A percentile compares a stretch with the other conserved stretches of the same genome.
phyloP scores from a whole-genome alignment of 176 grass and related monocot genomes.

The Cenchrus purpureus region DNA sequence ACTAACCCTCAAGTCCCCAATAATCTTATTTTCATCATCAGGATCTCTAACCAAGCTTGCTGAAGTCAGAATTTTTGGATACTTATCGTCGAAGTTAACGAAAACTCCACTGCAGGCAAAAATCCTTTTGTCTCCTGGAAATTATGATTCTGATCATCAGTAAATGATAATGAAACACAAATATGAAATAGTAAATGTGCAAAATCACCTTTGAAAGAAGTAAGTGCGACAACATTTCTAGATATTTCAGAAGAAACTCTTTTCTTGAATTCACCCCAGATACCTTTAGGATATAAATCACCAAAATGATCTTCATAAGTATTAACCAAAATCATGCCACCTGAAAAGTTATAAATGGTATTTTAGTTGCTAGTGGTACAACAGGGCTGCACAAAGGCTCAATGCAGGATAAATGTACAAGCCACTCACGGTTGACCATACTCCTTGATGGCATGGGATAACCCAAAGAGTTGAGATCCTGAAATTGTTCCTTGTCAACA shows the following conservation, averaged over 20 bases:
- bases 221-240: background rate
- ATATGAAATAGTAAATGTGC: background rate
- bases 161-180: background rate
- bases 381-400: background rate
- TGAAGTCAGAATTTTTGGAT: constrained; percentile 1
- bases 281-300: background rate
- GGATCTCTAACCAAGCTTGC: background rate
- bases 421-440: background rate
- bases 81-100: background rate
- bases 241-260: constrained; percentile 10
- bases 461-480: background rate
- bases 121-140: background rate
- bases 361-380: background rate
- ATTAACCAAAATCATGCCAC: background rate
- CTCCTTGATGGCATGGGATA: background rate
- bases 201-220: constrained; percentile 1
- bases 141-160: background rate
- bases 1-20: background rate
- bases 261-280: background rate
- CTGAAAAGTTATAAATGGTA: background rate
- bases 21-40: background rate
- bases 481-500: background rate
- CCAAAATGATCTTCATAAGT: background rate
- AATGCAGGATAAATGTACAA: background rate
- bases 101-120: constrained; percentile 1